These are phyloP conservation scores for Ilyonectria destructans DNA, from an alignment of 2,329 filamentous ascomycete species.

Conservation along the genomic window DNA sequence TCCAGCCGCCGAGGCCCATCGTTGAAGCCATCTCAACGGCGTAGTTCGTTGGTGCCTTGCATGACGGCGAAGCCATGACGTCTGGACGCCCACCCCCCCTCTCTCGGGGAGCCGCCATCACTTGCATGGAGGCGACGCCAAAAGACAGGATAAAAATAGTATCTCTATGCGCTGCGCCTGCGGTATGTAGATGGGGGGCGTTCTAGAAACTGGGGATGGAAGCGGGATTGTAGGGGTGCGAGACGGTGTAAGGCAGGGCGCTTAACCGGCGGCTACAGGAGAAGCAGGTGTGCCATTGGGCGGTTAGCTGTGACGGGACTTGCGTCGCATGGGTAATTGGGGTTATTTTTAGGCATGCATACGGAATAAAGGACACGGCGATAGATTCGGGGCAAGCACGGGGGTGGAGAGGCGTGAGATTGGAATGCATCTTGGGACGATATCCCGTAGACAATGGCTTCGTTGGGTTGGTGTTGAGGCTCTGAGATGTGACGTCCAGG, in stretches of 20 bases:
- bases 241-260: constrained; percentile 40
- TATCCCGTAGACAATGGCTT: neutral
- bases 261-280: constrained; percentile 48
- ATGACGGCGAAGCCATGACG: constrained; percentile 13
- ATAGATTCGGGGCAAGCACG: neutral
- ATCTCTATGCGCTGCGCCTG: constrained; percentile 3
- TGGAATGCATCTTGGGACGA: neutral
- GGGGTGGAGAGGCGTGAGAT: neutral
- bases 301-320: constrained; percentile 29
- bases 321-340: neutral
- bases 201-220: constrained; percentile 36
- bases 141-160: constrained; percentile 15
- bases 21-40: constrained; percentile 13
- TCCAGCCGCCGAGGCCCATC: constrained; percentile 13
- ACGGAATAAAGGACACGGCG: neutral
- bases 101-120: constrained; percentile 1
- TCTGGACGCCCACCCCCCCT: constrained; percentile 5
- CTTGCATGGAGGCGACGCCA: constrained; percentile 15
- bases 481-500: constrained; percentile 38
- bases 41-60: constrained; percentile 26
- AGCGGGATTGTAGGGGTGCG: constrained; percentile 26
- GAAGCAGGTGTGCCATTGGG: constrained; percentile 34
- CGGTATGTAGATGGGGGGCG: constrained; percentile 25
- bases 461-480: constrained; percentile 47
- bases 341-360: constrained; percentile 35